Evolutionary conservation across 192 early-diverging fungal genomes (phyloP).

Genomic region (Coemansia erecta): DNA sequence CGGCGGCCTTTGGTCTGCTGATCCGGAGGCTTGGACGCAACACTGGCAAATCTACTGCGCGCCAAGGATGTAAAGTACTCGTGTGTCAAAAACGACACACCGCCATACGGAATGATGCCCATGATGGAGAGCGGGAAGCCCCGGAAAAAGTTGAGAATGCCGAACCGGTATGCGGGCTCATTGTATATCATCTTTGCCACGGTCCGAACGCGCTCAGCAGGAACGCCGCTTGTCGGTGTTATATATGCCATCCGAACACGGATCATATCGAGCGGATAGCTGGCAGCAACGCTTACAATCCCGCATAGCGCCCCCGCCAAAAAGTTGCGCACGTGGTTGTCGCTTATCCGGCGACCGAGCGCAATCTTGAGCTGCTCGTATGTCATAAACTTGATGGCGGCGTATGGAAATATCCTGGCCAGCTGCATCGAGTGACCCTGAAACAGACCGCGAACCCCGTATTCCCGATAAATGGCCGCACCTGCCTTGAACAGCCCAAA

Average conservation of each 20-base stretch:
- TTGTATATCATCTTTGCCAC: slow-evolving; percentile 63
- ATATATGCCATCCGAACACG: slow-evolving; percentile 89
- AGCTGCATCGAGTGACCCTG: slow-evolving; percentile 95
- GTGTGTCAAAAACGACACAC: slow-evolving; percentile 91
- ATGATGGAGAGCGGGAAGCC: slow-evolving; percentile 85
- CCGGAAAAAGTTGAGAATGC: slow-evolving; percentile 86
- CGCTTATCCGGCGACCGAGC: slow-evolving; percentile 39
- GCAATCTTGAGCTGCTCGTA: slow-evolving; percentile 81
- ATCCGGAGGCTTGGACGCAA: slow-evolving; percentile 34
- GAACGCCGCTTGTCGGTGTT: slow-evolving; percentile 30
- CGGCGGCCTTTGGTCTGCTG: slow-evolving; percentile 15
- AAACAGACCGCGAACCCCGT: slow-evolving; percentile 80
- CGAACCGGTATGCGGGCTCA: slow-evolving; percentile 62
- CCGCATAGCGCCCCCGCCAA: slow-evolving; percentile 83
- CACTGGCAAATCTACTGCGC: slow-evolving; percentile 44
- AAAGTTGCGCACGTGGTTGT: slow-evolving; percentile 70
- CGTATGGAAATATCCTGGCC: slow-evolving; percentile 94
- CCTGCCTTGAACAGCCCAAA: slow-evolving; percentile 81
- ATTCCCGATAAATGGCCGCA: slow-evolving; percentile 65
- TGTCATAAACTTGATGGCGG: slow-evolving; percentile 94
- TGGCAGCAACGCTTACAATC: slow-evolving; percentile 79
- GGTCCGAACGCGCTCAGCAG: slow-evolving; percentile 57
- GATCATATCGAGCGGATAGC: slow-evolving; percentile 93
- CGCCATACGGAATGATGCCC: slow-evolving; percentile 97
- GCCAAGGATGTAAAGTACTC: slow-evolving; percentile 67